Base-by-base conservation (phyloP, 495 filamentous ascomycete species). In the Trichoderma virens region DNA sequence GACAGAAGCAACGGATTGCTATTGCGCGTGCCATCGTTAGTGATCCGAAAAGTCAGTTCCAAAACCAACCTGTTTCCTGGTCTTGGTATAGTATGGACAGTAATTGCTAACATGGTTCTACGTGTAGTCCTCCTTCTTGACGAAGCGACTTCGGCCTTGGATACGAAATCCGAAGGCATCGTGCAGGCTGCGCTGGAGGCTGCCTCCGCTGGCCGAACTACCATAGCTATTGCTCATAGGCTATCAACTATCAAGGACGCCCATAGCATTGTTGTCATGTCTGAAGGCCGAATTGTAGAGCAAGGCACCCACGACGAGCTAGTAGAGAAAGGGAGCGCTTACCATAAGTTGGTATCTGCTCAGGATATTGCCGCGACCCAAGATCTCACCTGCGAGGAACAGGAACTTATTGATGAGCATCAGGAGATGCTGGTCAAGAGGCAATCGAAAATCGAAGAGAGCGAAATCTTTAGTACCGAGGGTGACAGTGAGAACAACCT, bases 211-310 rank as follows among this genome's bases (percentile, higher is more conserved):
- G 91, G 91, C 32, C 84, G 92, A 56, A 96, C 59, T 65, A 27
- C 92, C 6, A 93, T 96, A 67, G 86, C 92, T 16, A 95, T 96
- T 70, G 92, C 92, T 35, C 92, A 96, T 73, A 85, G 92, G 62
- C 80, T 96, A 11, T 93, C 90, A 1, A 96, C 92, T 25, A 93
- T 96, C 78, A 93, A 89, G 73, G 81, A 86, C 60, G 91, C 91
- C 0, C 86, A 94, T 71, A 94, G 93, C 69, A 96, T 96, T 66
- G 89, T 94, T 30, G 90, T 94, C 65, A 90, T 96, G 85, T 81
- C 83, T n/a, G 75, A 87, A 62, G 92, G 92, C 51, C 70, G 79
- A 20, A 92, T 96, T 67, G 78, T 91, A 38, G 92, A 96, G 70
- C 90, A 93, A 75, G 92, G 92, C 62, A 89, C 84, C 6, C 92